Conservation (phyloP, 805 yeast species). For the Teunomyces barrocoloradensis region DNA sequence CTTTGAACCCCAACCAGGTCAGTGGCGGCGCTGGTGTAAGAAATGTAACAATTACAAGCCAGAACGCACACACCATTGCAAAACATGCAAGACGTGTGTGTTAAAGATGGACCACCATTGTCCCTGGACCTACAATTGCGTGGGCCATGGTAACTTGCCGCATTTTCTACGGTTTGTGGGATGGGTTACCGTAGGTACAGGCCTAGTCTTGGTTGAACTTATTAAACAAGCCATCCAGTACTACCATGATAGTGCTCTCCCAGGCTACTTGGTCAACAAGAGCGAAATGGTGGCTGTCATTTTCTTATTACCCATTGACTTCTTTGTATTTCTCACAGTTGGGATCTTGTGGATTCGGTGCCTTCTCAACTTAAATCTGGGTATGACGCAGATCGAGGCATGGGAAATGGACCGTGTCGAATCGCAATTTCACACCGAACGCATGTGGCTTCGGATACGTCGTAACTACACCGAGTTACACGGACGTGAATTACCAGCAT, state of each 20-base stretch:
- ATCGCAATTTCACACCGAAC: conserved; percentile 54
- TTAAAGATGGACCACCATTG: conserved; percentile 89
- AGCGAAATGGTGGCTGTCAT: conserved; percentile 55
- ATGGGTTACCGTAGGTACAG: conserved; percentile 59
- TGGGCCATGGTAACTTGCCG: conserved; percentile 74
- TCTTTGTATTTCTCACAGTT: conserved; percentile 62
- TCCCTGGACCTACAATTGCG: conserved; percentile 92
- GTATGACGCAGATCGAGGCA: conserved; percentile 84
- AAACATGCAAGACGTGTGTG: conserved; percentile 71
- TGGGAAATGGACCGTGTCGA: conserved; percentile 91
- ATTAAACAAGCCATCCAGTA: conserved; percentile 37
- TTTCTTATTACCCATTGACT: conserved; percentile 50
- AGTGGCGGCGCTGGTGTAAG: conserved; percentile 68
- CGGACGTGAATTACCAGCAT: conserved; percentile 39
- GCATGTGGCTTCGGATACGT: conserved; percentile 51
- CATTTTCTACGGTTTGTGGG: conserved; percentile 74
- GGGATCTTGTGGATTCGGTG: conserved; percentile 61
- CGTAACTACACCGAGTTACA: conserved; percentile 43
- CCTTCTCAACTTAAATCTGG: conserved; percentile 50
- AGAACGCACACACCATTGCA: conserved; percentile 84
- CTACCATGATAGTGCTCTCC: conserved; percentile 50
- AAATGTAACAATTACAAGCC: conserved; percentile 77
- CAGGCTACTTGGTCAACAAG: conserved; percentile 53
- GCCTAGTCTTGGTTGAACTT: conserved; percentile 45
- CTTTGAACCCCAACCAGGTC: conserved; percentile 42